Conservation (phyloP, 768 basidiomycete species). For the Pleurotus ostreatus region DNA sequence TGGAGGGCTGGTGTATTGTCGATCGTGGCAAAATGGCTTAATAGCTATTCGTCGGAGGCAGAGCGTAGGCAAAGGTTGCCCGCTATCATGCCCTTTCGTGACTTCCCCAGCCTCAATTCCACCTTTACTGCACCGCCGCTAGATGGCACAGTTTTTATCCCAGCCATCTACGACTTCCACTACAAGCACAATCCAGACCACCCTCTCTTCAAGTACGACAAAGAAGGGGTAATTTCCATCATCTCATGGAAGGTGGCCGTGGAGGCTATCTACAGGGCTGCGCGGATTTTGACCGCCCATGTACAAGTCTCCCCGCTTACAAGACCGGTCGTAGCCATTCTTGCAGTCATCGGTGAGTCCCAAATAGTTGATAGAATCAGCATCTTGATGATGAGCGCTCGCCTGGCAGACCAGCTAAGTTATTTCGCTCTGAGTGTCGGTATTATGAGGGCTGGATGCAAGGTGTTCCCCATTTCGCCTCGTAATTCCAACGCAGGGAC, state of each 20-base stretch:
- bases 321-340: conserved; percentile 24
- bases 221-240: conserved; percentile 5
- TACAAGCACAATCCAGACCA: conserved; percentile 18
- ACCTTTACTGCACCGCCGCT: background rate
- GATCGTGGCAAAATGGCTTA: background rate
- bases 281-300: conserved; percentile 6
- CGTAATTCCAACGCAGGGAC: conserved; percentile 44
- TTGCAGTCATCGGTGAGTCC: conserved; percentile 21
- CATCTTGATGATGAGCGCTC: background rate
- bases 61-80: background rate
- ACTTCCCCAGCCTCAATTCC: background rate
- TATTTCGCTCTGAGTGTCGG: conserved; percentile 30
- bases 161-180: conserved; percentile 26
- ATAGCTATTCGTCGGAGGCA: background rate
- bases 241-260: conserved; percentile 16
- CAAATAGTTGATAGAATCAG: background rate
- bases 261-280: conserved; percentile 15
- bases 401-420: conserved; percentile 25
- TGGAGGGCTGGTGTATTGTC: background rate
- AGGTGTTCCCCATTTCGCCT: conserved; percentile 32
- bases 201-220: conserved; percentile 23
- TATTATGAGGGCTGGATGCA: conserved; percentile 35
- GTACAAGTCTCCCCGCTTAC: background rate
- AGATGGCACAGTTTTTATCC: conserved; percentile 10
- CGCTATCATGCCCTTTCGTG: conserved; percentile 1